phyloP scores from a whole-genome alignment of 495 filamentous ascomycete genomes.

The Tuber aestivum region DNA sequence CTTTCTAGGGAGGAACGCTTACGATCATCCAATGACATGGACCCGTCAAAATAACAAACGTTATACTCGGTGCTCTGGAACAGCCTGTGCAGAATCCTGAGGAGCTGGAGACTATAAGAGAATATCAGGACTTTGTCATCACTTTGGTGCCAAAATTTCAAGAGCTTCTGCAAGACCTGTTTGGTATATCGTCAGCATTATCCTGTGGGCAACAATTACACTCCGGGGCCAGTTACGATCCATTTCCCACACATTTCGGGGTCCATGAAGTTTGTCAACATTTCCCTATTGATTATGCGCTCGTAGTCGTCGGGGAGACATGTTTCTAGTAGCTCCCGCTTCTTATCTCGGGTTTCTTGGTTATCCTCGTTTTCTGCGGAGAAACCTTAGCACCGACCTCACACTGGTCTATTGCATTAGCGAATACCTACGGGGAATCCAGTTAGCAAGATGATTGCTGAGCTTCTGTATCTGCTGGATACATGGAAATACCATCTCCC shows the following conservation, averaged over 20 bases:
- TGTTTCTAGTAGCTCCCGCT: slow-evolving; percentile 68
- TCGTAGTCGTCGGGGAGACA: slow-evolving; percentile 73
- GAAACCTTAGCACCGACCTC: background rate
- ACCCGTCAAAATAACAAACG: slow-evolving; percentile 83
- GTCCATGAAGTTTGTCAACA: slow-evolving; percentile 74
- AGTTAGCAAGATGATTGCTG: slow-evolving; percentile 82
- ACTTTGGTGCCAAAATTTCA: slow-evolving; percentile 81
- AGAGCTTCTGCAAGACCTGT: slow-evolving; percentile 71
- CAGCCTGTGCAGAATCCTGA: slow-evolving; percentile 78
- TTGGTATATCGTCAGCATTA: background rate
- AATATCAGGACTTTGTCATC: slow-evolving; percentile 94
- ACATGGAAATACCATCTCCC: slow-evolving; percentile 74
- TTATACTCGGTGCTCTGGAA: slow-evolving; percentile 89
- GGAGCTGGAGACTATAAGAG: slow-evolving; percentile 75
- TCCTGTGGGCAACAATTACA: background rate
- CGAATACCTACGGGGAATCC: slow-evolving; percentile 59
- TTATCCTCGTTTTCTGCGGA: slow-evolving; percentile 50
- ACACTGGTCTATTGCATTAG: background rate
- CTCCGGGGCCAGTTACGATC: slow-evolving; percentile 46
- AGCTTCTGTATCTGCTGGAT: slow-evolving; percentile 78
- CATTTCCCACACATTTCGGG: slow-evolving; percentile 96
- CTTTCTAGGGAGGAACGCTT: slow-evolving; percentile 33
- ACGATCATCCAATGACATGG: slow-evolving; percentile 82
- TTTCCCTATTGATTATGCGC: slow-evolving; percentile 64
- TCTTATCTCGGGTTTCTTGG: slow-evolving; percentile 72